Conservation (phyloP, 768 basidiomycete species). For the Hypsizygus marmoreus region DNA sequence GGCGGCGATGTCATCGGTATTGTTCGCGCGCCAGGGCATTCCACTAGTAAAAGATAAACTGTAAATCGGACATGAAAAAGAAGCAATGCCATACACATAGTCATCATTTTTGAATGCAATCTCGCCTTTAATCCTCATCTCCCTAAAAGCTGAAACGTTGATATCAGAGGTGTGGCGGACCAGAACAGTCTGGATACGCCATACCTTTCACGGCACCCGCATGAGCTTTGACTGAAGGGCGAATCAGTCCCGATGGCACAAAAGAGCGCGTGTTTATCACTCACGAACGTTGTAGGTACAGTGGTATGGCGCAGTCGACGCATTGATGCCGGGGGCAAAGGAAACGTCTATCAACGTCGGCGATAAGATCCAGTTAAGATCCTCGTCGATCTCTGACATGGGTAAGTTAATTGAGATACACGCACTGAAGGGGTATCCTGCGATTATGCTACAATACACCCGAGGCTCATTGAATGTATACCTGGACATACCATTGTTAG, state of each 20-base stretch:
- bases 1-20: constrained; percentile 43
- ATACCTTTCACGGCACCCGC: constrained; percentile 51
- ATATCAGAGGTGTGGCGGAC: no score
- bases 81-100: constrained; percentile 36
- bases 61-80: neutral
- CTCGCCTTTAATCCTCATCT: constrained; percentile 50
- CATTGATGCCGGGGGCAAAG: constrained; percentile 43
- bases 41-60: constrained; percentile 30
- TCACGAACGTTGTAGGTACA: constrained; percentile 46
- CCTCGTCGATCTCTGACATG: no score
- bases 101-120: constrained; percentile 58
- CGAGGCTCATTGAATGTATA: constrained; percentile 57
- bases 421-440: constrained; percentile 44
- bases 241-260: neutral
- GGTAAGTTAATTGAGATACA: neutral
- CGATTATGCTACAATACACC: constrained; percentile 40
- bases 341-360: constrained; percentile 33
- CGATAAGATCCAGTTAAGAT: no score
- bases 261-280: constrained; percentile 12
- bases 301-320: constrained; percentile 44
- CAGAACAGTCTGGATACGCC: no score
- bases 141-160: constrained; percentile 48
- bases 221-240: constrained; percentile 44
- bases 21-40: constrained; percentile 47
- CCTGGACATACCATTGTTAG: constrained; percentile 22